Conservation (phyloP, 768 basidiomycete species). For the Floccularia luteovirens region DNA sequence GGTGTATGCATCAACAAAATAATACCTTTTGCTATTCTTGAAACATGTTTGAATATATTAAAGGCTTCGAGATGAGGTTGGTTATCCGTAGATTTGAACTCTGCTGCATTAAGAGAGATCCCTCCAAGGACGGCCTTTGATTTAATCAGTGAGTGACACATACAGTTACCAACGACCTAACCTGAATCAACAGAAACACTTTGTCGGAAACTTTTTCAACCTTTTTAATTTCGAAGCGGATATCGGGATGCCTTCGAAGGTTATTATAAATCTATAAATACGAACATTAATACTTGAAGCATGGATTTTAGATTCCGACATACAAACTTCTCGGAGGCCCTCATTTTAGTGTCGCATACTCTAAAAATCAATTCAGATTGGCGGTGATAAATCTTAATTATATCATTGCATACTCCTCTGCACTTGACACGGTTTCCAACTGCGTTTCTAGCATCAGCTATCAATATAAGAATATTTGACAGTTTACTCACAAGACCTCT, state of each 20-base stretch:
- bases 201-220: constrained; percentile 70
- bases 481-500: constrained; percentile 56
- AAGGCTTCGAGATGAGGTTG: constrained; percentile 67
- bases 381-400: background rate
- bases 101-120: constrained; percentile 57
- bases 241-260: constrained; percentile 64
- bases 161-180: constrained; percentile 14
- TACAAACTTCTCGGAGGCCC: constrained; percentile 72
- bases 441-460: constrained; percentile 16
- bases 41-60: constrained; percentile 65
- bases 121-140: constrained; percentile 64
- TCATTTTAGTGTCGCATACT: constrained; percentile 59
- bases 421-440: constrained; percentile 57
- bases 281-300: background rate
- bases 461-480: constrained; percentile 2
- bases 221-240: constrained; percentile 70
- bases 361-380: constrained; percentile 28
- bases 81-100: constrained; percentile 66
- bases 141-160: constrained; percentile 1
- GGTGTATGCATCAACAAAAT: background rate
- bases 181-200: constrained; percentile 75
- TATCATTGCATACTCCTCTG: constrained; percentile 51
- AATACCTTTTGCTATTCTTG: constrained; percentile 70
- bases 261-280: constrained; percentile 48
- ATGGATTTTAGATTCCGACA: background rate